These are phyloP conservation scores for Bruguiera gymnorhiza DNA, from an alignment of 345 rosid genomes.

Conservation along the genomic window DNA sequence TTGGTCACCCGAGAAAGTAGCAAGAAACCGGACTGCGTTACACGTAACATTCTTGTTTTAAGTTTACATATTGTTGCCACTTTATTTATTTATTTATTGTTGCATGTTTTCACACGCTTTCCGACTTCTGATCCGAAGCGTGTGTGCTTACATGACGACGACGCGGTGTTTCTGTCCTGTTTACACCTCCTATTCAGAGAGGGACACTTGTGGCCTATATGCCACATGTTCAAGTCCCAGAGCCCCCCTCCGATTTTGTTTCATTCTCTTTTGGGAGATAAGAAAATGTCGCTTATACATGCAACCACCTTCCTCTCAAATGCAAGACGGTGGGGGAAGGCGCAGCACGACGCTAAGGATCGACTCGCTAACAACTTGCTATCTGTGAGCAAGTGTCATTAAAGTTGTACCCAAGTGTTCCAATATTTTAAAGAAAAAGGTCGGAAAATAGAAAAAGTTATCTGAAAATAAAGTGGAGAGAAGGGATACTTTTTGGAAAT, in stretches of 20 bases:
- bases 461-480: no score
- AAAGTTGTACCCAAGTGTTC: no score
- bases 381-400: no score
- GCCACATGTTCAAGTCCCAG: neutral
- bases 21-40: conserved; percentile 1
- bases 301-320: neutral
- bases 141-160: neutral
- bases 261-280: no score
- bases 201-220: neutral
- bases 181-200: neutral
- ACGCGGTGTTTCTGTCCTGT: neutral
- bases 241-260: no score
- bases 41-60: no score
- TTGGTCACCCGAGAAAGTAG: neutral
- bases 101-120: conserved; percentile 15
- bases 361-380: no score
- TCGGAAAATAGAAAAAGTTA: no score
- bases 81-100: neutral
- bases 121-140: neutral
- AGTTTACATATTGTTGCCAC: no score
- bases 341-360: no score
- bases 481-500: no score
- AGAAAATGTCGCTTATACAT: neutral
- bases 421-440: no score
- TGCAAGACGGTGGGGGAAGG: conserved; percentile 6